Base-by-base conservation (phyloP, 768 basidiomycete genomes). In the Lentinula lateritia region DNA sequence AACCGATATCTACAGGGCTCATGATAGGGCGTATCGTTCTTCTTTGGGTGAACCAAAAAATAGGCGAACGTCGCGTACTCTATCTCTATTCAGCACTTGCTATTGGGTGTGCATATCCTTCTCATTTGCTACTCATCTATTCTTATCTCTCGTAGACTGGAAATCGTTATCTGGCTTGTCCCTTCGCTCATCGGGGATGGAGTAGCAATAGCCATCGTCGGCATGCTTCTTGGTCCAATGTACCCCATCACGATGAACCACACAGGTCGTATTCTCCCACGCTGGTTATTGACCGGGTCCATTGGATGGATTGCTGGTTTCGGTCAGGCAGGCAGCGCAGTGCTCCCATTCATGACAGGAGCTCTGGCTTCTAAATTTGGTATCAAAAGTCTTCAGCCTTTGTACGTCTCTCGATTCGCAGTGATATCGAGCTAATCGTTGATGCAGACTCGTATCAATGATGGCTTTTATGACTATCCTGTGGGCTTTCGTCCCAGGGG, bases 281-380 rank as follows among this genome's bases (percentile, higher is more conserved):
- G 72, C 5, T 82, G 82, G 74, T 69, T 89, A 5, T 50, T 61
- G 52, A 35, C 78, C 46, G 83, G 80, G n/a, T 79, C 84, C 7
- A 84, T 88, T 39, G 86, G 86, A 12, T 87, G 85, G 86, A 85
- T 87, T 28, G 83, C 85, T 9, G 83, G 82, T 2, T 80, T 84
- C 35, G 89, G 90, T 0, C 86, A 88, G 67, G 83, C 88, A 2
- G 90, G 90, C 15, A 84, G 85, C 42, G 89, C 90, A 0, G 63
- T 88, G 8, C 67, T 92, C 3, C 89, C 91, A 0, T 90, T 92
- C 66, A 78, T 90, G 64, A 87, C 87, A 0, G 89, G 90, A n/a
- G 80, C 84, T 1, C 79, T 92, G 35, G 82, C 90, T 5, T 77
- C 78, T 20, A 83, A 78, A 62, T 81, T 84, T 48, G 89, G 81